A percentile compares a stretch with the other conserved stretches of the same genome.
Conservation (phyloP, 257 asterid genomes). For the Primulina tabacum region DNA sequence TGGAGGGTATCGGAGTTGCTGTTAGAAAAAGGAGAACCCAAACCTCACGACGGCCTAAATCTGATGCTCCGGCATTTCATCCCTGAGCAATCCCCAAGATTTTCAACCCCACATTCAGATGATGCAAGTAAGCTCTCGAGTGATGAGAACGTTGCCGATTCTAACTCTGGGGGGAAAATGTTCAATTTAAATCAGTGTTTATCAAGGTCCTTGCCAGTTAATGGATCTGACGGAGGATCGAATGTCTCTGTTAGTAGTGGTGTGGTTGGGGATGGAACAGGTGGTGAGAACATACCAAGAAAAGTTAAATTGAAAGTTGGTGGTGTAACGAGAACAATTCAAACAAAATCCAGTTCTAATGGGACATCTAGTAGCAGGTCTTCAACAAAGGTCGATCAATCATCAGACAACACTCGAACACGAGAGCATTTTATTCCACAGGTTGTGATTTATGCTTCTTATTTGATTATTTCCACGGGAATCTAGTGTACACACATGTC, state of each 20-base stretch:
- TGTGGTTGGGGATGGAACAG: conserved; percentile 37
- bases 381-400: conserved; percentile 42
- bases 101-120: conserved; percentile 55
- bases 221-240: conserved; percentile 38
- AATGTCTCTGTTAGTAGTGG: conserved; percentile 37
- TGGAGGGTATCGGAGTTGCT: conserved; percentile 46
- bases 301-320: conserved; percentile 86
- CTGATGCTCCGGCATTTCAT: conserved; percentile 44
- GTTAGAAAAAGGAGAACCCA: conserved; percentile 74
- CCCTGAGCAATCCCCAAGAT: conserved; percentile 50
- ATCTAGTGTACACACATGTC: not conserved
- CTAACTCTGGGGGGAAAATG: conserved; percentile 60
- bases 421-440: conserved; percentile 47
- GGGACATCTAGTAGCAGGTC: conserved; percentile 52
- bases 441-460: conserved; percentile 41
- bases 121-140: conserved; percentile 65
- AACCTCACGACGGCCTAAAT: conserved; percentile 68
- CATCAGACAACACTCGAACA: conserved; percentile 46
- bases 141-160: conserved; percentile 62
- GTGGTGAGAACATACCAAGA: conserved; percentile 60
- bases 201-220: conserved; percentile 57
- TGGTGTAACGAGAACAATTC: conserved; percentile 77
- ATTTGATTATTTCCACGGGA: conserved; percentile 4
- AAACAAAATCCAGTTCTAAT: conserved; percentile 55
- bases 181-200: conserved; percentile 74